These are phyloP conservation scores for Alloteropsis angusta DNA, from an alignment of 202 grass and related monocot species.

Conservation along the genomic window DNA sequence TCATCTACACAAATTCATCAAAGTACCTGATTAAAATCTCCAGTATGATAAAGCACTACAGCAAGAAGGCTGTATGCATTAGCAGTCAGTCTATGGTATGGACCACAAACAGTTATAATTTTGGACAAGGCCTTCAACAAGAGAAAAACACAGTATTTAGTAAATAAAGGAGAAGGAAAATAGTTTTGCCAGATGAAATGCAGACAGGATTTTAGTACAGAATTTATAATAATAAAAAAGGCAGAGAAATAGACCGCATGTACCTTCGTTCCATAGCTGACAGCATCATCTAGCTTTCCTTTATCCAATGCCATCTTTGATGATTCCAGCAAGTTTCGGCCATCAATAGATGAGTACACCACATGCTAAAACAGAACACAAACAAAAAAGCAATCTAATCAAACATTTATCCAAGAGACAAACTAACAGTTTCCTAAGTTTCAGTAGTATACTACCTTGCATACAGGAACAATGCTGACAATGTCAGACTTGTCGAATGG, in stretches of 20 bases:
- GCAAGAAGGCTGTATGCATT: constrained; percentile 98
- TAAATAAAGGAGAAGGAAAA: constrained; percentile 14
- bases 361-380: constrained; percentile 61
- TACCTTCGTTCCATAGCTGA: constrained; percentile 89
- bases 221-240: not conserved
- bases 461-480: constrained; percentile 86
- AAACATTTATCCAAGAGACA: not conserved
- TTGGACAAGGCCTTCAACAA: constrained; percentile 76
- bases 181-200: not conserved
- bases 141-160: constrained; percentile 18
- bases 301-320: constrained; percentile 97
- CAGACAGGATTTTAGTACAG: not conserved
- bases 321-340: constrained; percentile 89
- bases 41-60: constrained; percentile 99
- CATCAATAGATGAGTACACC: constrained; percentile 73
- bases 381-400: not conserved
- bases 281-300: constrained; percentile 95
- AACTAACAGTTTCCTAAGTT: not conserved
- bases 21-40: constrained; percentile 96
- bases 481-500: constrained; percentile 95
- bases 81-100: constrained; percentile 91
- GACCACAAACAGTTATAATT: constrained; percentile 89
- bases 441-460: constrained; percentile 61
- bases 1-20: not conserved
- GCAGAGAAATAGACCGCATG: not conserved